Percentiles rank a stretch among this genome's conserved stretches.
Conservation (phyloP, 164 flowering plant genomes). For the Dillenia turbinata region DNA sequence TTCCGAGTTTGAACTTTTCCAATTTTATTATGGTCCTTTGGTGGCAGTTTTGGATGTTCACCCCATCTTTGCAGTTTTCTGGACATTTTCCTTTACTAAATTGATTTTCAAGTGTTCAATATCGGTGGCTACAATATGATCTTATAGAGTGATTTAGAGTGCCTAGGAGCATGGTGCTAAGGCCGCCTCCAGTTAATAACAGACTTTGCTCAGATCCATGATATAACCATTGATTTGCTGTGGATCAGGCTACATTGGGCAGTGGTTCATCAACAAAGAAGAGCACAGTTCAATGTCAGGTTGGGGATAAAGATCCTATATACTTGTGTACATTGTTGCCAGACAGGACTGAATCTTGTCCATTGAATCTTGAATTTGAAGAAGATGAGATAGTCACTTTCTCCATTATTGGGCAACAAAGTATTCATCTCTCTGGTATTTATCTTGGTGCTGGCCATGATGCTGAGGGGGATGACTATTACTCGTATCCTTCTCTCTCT, state of each 20-base stretch:
- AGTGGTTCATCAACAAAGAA: conserved; percentile 54
- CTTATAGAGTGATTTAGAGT: too few relatives aligned
- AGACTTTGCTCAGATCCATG: too few relatives aligned
- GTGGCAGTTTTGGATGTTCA: too few relatives aligned
- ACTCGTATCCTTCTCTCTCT: conserved; percentile 48
- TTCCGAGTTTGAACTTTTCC: too few relatives aligned
- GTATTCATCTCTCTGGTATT: conserved; percentile 83
- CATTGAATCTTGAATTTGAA: conserved; percentile 75
- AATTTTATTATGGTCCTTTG: too few relatives aligned
- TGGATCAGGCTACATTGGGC: conserved; percentile 77
- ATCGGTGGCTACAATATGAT: too few relatives aligned
- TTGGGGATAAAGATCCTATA: conserved; percentile 57
- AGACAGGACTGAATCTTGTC: conserved; percentile 51
- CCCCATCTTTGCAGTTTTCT: too few relatives aligned
- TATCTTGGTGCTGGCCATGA: conserved; percentile 29
- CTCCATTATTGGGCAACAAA: conserved; percentile 70
- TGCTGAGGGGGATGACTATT: conserved; percentile 33
- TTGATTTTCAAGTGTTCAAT: too few relatives aligned
- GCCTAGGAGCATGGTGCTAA: too few relatives aligned
- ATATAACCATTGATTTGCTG: background rate
- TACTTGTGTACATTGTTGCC: conserved; percentile 73
- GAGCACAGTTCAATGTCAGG: conserved; percentile 59
- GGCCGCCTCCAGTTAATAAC: too few relatives aligned
- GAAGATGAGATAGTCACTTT: conserved; percentile 52
- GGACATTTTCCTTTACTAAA: too few relatives aligned